phyloP scores from a whole-genome alignment of 1,284 basidiomycete species.

The Meira miltonrushii region DNA sequence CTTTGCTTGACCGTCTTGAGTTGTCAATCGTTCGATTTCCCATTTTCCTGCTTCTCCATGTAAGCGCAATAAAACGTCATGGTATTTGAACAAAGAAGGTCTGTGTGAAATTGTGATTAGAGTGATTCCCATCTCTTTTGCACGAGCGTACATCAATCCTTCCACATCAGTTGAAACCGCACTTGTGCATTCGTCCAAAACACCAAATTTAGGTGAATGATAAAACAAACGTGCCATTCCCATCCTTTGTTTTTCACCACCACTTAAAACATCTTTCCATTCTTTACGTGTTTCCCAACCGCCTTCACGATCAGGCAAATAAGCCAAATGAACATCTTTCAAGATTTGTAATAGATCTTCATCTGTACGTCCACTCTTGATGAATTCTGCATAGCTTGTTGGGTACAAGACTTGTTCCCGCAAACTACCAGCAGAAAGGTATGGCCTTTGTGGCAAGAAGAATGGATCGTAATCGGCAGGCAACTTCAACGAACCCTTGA shows the following conservation, averaged over 20 bases:
- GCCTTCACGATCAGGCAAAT: conserved; percentile 88
- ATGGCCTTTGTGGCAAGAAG: conserved; percentile 85
- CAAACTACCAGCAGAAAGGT: conserved; percentile 79
- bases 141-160: conserved; percentile 80
- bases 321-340: conserved; percentile 74
- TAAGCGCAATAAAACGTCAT: conserved; percentile 72
- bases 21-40: conserved; percentile 3
- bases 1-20: conserved; percentile 6
- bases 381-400: conserved; percentile 44
- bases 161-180: conserved; percentile 72
- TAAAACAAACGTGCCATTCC: conserved; percentile 97
- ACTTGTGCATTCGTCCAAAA: conserved; percentile 91
- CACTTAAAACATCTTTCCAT: conserved; percentile 87
- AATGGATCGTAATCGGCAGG: conserved; percentile 61
- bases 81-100: conserved; percentile 60
- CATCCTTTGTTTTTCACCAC: conserved; percentile 70
- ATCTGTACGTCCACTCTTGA: conserved; percentile 65
- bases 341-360: conserved; percentile 70
- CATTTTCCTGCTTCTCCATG: conserved; percentile 42
- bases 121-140: conserved; percentile 85
- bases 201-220: conserved; percentile 92
- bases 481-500: conserved; percentile 52
- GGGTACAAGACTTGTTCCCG: conserved; percentile 69
- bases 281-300: conserved; percentile 84
- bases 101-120: conserved; percentile 74